Percentiles rank a stretch among this genome's conserved stretches.
Conservation (phyloP, 164 flowering plant genomes). For the Cinnamomum micranthum region DNA sequence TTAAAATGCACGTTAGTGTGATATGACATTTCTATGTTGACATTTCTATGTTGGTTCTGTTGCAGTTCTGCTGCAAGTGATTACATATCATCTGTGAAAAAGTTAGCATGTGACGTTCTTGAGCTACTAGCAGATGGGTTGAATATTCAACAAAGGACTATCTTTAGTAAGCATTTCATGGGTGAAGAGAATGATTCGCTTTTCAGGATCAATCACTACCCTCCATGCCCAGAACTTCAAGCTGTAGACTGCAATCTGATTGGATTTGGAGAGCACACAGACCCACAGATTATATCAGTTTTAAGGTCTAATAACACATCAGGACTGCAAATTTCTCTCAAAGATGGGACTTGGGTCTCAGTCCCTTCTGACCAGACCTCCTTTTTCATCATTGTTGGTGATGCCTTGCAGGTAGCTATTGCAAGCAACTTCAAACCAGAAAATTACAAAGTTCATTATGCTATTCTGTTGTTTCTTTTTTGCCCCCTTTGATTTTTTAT, state of each 20-base stretch:
- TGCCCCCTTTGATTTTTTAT: not conserved
- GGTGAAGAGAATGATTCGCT: conserved; percentile 71
- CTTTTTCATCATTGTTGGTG: conserved; percentile 85
- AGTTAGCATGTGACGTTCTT: conserved; percentile 42
- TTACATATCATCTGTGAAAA: conserved; percentile 48
- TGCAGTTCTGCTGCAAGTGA: conserved; percentile 42
- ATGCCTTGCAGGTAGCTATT: conserved; percentile 69
- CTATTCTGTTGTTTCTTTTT: no score
- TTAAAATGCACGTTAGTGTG: not conserved
- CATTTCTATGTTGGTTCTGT: not conserved
- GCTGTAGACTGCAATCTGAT: conserved; percentile 41
- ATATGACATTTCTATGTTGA: not conserved
- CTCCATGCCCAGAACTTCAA: conserved; percentile 61
- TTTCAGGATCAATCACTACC: conserved; percentile 85
- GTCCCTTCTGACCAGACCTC: conserved; percentile 82
- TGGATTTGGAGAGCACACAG: conserved; percentile 97
- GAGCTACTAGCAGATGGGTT: conserved; percentile 70
- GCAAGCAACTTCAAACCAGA: not conserved
- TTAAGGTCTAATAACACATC: conserved; percentile 71
- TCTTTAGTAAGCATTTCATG: conserved; percentile 46
- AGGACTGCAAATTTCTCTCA: conserved; percentile 72
- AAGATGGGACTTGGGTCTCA: conserved; percentile 81
- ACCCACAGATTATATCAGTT: conserved; percentile 87
- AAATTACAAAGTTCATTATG: not conserved
- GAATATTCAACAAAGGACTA: conserved; percentile 40